A percentile compares a stretch with the other conserved stretches of the same genome.
phyloP scores from a whole-genome alignment of 2,329 filamentous ascomycete species.

The Penicillium sp. region DNA sequence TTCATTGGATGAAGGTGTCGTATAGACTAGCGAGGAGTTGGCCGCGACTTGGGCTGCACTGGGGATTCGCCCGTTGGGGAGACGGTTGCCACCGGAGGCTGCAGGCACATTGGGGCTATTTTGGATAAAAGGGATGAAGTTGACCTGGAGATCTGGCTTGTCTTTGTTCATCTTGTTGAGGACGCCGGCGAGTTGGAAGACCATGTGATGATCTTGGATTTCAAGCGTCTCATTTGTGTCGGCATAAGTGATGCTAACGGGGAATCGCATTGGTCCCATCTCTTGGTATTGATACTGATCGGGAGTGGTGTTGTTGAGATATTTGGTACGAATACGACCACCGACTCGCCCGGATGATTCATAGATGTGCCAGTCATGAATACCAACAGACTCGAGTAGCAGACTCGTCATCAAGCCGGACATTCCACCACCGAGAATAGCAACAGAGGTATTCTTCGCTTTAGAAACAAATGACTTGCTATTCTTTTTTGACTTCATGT shows the following conservation, averaged over 20 bases:
- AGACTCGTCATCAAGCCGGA: constrained; percentile 40
- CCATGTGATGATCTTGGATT: constrained; percentile 46
- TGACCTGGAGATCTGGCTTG: constrained; percentile 38
- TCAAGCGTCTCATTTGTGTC: constrained; percentile 45
- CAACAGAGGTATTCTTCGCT: constrained; percentile 34
- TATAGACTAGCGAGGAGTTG: constrained; percentile 45
- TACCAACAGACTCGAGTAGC: constrained; percentile 46
- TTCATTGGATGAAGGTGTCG: constrained; percentile 34
- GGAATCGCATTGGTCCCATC: constrained; percentile 50
- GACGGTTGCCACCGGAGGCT: constrained; percentile 49
- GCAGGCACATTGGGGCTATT: constrained; percentile 53
- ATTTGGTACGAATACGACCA: constrained; percentile 47
- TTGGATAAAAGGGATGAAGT: constrained; percentile 48
- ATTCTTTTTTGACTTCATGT: constrained; percentile 35
- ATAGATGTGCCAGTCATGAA: constrained; percentile 49
- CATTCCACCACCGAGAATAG: constrained; percentile 44
- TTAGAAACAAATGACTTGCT: constrained; percentile 27
- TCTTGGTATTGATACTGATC: constrained; percentile 42
- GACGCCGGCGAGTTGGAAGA: constrained; percentile 45
- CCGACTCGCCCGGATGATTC: constrained; percentile 46
- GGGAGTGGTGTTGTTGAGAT: constrained; percentile 42
- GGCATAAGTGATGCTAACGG: constrained; percentile 42
- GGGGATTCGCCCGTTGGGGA: constrained; percentile 55
- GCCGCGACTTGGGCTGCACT: constrained; percentile 50
- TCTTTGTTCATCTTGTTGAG: constrained; percentile 44